A percentile compares a stretch with the other conserved stretches of the same genome.
Conservation (phyloP, 352 stramenopile genomes). For the Pseudoperonospora humuli region DNA sequence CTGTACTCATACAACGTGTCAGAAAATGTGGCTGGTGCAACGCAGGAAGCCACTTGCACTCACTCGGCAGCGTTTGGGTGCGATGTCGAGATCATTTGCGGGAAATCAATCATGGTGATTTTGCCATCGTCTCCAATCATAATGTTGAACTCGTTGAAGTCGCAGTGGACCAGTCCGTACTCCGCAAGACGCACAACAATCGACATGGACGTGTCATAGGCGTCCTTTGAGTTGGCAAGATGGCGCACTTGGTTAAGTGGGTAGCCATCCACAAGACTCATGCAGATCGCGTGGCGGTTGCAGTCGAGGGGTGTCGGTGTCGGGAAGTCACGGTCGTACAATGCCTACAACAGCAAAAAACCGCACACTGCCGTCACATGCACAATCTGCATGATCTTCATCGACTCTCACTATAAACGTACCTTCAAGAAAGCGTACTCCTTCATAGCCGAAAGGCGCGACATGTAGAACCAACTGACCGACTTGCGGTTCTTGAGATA, state of each 20-base stretch:
- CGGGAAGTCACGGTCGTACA: constrained; percentile 96
- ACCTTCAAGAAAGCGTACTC: constrained; percentile 99
- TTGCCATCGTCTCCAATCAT: constrained; percentile 92
- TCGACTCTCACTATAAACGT: neutral
- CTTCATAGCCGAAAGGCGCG: constrained; percentile 96
- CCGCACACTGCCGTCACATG: neutral
- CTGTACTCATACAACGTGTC: constrained; percentile 22
- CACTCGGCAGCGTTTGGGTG: constrained; percentile 97
- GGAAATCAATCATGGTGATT: constrained; percentile 99
- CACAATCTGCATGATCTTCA: neutral
- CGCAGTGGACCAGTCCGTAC: constrained; percentile 98
- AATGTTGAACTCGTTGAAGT: constrained; percentile 99
- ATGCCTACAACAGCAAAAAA: constrained; percentile 36
- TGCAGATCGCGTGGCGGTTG: constrained; percentile 97
- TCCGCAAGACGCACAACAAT: constrained; percentile 94
- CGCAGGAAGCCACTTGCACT: constrained; percentile 15
- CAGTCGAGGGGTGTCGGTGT: constrained; percentile 95
- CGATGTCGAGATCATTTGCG: constrained; percentile 98
- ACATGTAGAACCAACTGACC: constrained; percentile 99
- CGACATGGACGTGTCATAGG: constrained; percentile 94
- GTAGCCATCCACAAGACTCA: constrained; percentile 93
- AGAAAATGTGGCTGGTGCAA: neutral
- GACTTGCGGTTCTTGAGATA: constrained; percentile 95
- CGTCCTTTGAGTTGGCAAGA: constrained; percentile 87
- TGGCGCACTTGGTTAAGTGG: constrained; percentile 93